These are phyloP conservation scores for Chaetomium sp. DNA, from an alignment of 2,329 filamentous ascomycete species.

Conservation along the genomic window DNA sequence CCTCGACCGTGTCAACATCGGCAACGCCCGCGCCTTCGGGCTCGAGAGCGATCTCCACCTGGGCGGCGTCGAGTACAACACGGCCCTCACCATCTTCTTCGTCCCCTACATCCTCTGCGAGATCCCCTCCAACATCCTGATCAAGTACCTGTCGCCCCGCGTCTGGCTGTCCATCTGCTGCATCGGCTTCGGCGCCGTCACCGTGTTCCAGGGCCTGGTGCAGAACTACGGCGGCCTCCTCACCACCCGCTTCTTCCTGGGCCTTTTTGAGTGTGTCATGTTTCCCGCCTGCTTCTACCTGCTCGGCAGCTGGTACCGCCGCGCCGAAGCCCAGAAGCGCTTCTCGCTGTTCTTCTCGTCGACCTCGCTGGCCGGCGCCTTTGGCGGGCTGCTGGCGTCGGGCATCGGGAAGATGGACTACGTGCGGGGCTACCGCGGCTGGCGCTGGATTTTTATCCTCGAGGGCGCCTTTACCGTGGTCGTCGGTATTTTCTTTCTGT, in stretches of 20 bases:
- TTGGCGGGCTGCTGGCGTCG: constrained; percentile 81
- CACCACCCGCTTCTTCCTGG: constrained; percentile 82
- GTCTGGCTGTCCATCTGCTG: constrained; percentile 80
- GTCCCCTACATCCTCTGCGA: constrained; percentile 73
- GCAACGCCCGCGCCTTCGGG: constrained; percentile 71
- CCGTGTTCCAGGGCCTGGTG: constrained; percentile 75
- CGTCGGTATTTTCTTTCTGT: constrained; percentile 65
- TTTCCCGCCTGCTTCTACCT: constrained; percentile 75
- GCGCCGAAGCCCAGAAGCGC: constrained; percentile 84
- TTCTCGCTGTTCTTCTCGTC: constrained; percentile 93
- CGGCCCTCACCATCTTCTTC: constrained; percentile 78
- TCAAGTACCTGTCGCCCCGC: constrained; percentile 67
- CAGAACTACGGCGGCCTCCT: constrained; percentile 77
- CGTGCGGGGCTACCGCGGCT: constrained; percentile 67
- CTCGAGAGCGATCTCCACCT: constrained; percentile 65
- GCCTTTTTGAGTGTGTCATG: constrained; percentile 74
- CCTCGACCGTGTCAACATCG: constrained; percentile 75
- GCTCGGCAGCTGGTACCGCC: constrained; percentile 78
- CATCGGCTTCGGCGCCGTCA: constrained; percentile 78
- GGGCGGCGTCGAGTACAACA: constrained; percentile 65
- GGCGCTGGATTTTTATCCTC: constrained; percentile 83
- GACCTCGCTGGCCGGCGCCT: constrained; percentile 78
- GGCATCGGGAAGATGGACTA: constrained; percentile 89
- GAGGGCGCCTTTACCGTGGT: constrained; percentile 68
- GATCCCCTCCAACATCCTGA: constrained; percentile 72